Base-by-base conservation (phyloP, 1,284 basidiomycete genomes). In the Tetrapyrgos nigripes region DNA sequence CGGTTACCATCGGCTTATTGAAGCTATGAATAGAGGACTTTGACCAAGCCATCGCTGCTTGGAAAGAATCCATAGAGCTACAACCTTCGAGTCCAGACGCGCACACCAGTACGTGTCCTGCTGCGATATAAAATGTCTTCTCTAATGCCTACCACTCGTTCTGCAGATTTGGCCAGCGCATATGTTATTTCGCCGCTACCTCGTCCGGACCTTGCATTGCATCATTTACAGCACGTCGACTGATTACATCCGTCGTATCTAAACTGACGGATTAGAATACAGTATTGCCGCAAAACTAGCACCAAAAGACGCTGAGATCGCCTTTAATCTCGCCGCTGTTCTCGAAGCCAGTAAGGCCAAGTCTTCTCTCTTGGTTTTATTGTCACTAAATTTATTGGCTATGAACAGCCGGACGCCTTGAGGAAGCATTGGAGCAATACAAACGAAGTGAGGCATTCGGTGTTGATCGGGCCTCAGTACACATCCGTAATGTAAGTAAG, bases 291-390 rank as follows among this genome's bases (percentile, higher is more conserved):
- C 91, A 35, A 88, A 89, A 33, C 85, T 97, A 62, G 85, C 92
- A 47, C 96, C 96, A 35, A 91, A 96, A 70, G 96, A 97, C 79
- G 88, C 94, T 68, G 96, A 98, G 76, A 95, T 97, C 70, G 91
- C 93, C 29, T 97, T 96, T 82, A 97, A 96, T 78, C 84, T 96
- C 55, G 96, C 92, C 27, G 93, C 93, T 24, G 93, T 96, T 66
- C 81, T 96, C 56, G 93, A 96, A 85, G 93, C 94, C 53, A 88
- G 93, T 91, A 66, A 68, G 86, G 83, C 60, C 65, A 56, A 53
- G 66, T 63, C 48, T 50, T 50, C 33, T 55, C 62, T 65, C 67
- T 71, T 70, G 70, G 61, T 53, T 55, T 63, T 67, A 62, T 62
- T 74, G 66, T 73, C 67, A 64, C 62, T 65, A 66, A 64, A 61